Evolutionary conservation across 352 stramenopile species (phyloP).

Genomic region (Paralagenidium karlingii): DNA sequence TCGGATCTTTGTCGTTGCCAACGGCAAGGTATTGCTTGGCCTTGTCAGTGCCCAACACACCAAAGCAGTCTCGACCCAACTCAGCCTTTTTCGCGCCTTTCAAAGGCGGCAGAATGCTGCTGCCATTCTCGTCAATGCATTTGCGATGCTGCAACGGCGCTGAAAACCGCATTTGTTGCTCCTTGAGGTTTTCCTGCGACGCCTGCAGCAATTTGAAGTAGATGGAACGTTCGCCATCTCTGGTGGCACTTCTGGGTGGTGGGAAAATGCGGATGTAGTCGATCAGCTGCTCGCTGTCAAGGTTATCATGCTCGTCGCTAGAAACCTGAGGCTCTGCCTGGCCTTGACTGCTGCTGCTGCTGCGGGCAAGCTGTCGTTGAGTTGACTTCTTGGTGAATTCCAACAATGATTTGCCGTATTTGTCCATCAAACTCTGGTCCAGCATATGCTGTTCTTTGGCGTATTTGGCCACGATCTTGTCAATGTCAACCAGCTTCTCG

Average conservation of each 20-base stretch:
- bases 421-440: conserved; percentile 42
- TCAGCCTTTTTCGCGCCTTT: conserved; percentile 42
- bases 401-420: conserved; percentile 44
- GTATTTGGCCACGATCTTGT: conserved; percentile 68
- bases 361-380: too few species aligned
- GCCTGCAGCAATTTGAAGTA: conserved; percentile 71
- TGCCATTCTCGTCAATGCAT: conserved; percentile 17
- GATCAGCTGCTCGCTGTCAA: conserved; percentile 29
- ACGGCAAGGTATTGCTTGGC: conserved; percentile 28
- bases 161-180: conserved; percentile 70
- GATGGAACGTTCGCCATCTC: too few species aligned
- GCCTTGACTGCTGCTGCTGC: too few species aligned
- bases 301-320: neutral
- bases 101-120: conserved; percentile 28
- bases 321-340: too few species aligned
- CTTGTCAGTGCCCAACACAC: conserved; percentile 69
- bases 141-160: conserved; percentile 65
- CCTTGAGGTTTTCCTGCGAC: conserved; percentile 66
- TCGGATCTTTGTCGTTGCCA: conserved; percentile 27
- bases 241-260: conserved; percentile 17
- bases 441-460: conserved; percentile 40
- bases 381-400: too few species aligned
- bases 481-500: conserved; percentile 41
- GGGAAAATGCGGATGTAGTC: conserved; percentile 65
- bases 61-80: conserved; percentile 61